Base-by-base conservation (phyloP, 2,329 filamentous ascomycete genomes). In the Trichoderma sp. region DNA sequence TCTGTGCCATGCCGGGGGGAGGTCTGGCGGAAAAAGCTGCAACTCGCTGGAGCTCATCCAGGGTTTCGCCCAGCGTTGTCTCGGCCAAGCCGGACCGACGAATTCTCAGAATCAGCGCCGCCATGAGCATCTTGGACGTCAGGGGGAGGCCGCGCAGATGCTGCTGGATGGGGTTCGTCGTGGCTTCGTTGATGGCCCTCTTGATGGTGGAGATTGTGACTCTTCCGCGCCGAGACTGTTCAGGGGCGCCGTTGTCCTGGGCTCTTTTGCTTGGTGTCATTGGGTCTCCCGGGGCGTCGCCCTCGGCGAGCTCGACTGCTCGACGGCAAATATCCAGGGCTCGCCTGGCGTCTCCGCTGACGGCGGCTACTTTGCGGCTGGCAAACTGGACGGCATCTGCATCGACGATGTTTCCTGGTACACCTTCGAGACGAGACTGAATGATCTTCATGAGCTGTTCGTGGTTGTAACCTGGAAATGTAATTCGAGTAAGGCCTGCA, bases 361-460 rank as follows among this genome's bases (percentile, higher is more conserved):
- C 96, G 45, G 95, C 94, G 5, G 95, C 95, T 35, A 99, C 95
- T 80, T 99, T 99, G 70, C 95, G 89, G 73, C 92, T 94, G 4
- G 95, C 95, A 76, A 99, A 99, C 79, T 98, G 94, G 59, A 99
- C 87, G 15, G 95, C 96, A 75, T 99, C 95, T 1, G 92, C 83
- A 70, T 97, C 93, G 48, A 99, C 94, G 53, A 99, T 91, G 72
- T 94, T 89, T 29, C 93, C 93, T 1, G 92, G 90, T 0, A 98
- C 92, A 64, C 92, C 93, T 75, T 93, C 89, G 2, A 99, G 86
- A 34, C 95, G 90, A n/a, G 93, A 97, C 75, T 94, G 90, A 71
- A 99, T 97, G 75, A 99, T 99, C 72, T 91, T 91, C 91, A 98
- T 97, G 48, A 99, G 86, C 79, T 99, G 95, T 68, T 95, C 93